These are phyloP conservation scores for Mycena galericulata DNA, from an alignment of 768 basidiomycete species.

Conservation along the genomic window DNA sequence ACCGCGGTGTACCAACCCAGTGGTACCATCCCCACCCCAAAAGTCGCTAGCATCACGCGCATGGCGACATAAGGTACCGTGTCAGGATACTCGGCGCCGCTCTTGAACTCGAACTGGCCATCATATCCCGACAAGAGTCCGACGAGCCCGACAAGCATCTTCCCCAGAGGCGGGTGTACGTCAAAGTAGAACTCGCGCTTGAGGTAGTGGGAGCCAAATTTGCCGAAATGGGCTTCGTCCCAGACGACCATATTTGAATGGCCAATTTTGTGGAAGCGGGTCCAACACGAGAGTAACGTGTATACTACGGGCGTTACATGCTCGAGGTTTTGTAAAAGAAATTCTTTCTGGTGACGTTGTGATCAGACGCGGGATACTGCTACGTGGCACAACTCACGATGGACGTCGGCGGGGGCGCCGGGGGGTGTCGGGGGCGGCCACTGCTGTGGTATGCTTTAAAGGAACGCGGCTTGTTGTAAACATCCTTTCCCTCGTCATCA, in stretches of 20 bases:
- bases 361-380: neutral
- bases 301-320: conserved; percentile 85
- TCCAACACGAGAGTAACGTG: conserved; percentile 94
- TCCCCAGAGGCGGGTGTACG: conserved; percentile 97
- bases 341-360: conserved; percentile 66
- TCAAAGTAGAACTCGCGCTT: conserved; percentile 99
- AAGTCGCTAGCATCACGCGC: conserved; percentile 94
- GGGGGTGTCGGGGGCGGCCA: conserved; percentile 70
- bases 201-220: conserved; percentile 98
- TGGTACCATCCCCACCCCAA: conserved; percentile 96
- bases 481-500: conserved; percentile 65
- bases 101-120: conserved; percentile 94
- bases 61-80: conserved; percentile 93
- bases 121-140: conserved; percentile 93
- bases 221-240: conserved; percentile 99
- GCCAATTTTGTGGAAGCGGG: conserved; percentile 94
- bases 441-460: conserved; percentile 59
- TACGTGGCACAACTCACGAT: conserved; percentile 56
- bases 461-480: conserved; percentile 61
- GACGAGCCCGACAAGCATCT: conserved; percentile 97
- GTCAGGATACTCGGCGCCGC: conserved; percentile 86
- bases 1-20: conserved; percentile 97
- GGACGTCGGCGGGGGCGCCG: conserved; percentile 74
- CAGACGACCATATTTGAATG: conserved; percentile 89
- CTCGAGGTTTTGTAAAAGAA: conserved; percentile 83